Conservation (phyloP, 2,329 filamentous ascomycete species). For the Aspergillus eucalypticola region DNA sequence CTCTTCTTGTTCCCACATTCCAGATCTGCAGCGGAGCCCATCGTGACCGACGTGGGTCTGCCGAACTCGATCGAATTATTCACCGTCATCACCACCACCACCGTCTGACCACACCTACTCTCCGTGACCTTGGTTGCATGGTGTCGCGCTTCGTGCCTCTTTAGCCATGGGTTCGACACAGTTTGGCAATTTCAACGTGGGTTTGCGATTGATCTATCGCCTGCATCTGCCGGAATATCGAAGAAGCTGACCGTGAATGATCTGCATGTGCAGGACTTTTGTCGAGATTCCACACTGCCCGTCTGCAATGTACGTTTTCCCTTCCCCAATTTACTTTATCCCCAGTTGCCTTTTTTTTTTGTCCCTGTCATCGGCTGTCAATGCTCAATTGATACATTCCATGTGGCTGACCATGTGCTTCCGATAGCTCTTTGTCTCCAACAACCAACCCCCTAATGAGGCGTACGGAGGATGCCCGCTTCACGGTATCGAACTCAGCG, state of each 20-base stretch:
- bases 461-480: conserved; percentile 72
- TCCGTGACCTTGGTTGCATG: conserved; percentile 14
- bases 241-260: conserved; percentile 24
- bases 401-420: conserved; percentile 20
- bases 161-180: conserved; percentile 53
- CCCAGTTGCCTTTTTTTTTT: conserved; percentile 6
- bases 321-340: conserved; percentile 6
- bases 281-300: conserved; percentile 78
- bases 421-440: conserved; percentile 63
- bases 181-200: conserved; percentile 61
- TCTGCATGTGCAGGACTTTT: conserved; percentile 64
- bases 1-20: conserved; percentile 4
- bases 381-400: conserved; percentile 1
- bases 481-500: conserved; percentile 70
- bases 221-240: background rate
- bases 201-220: conserved; percentile 21
- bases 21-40: conserved; percentile 27
- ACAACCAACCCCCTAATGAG: conserved; percentile 60
- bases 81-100: conserved; percentile 5
- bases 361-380: background rate
- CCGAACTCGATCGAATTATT: conserved; percentile 18
- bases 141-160: conserved; percentile 13
- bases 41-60: conserved; percentile 30
- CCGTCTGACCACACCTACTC: conserved; percentile 13
- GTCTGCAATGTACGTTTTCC: conserved; percentile 73